Percentiles rank a stretch among this genome's conserved stretches.
phyloP scores from a whole-genome alignment of 2,329 filamentous ascomycete genomes.

The Magnaporthiopsis incrustans region DNA sequence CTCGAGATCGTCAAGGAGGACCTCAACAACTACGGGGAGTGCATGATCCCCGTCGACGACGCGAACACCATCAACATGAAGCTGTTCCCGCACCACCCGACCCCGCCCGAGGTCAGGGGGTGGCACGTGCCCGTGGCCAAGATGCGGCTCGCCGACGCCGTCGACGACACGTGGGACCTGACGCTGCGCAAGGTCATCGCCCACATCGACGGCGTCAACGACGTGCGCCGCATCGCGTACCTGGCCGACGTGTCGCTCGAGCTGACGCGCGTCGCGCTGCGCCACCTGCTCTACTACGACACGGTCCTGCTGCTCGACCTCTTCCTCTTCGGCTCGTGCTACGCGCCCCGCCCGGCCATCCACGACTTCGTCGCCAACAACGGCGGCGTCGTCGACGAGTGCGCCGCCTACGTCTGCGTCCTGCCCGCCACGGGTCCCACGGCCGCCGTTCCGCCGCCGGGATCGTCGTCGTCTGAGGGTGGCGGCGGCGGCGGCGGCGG shows the following conservation, averaged over 20 bases:
- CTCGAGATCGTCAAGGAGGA: conserved; percentile 78
- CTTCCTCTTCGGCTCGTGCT: conserved; percentile 89
- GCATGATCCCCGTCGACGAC: conserved; percentile 95
- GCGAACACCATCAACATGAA: conserved; percentile 95
- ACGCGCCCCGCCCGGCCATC: conserved; percentile 72
- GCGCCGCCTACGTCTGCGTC: conserved; percentile 70
- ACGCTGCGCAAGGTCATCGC: conserved; percentile 73
- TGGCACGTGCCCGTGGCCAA: conserved; percentile 86
- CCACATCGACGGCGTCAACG: conserved; percentile 84
- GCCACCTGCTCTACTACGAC: conserved; percentile 88
- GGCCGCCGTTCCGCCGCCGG: conserved; percentile 8
- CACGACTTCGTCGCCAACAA: conserved; percentile 70
- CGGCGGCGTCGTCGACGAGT: conserved; percentile 74
- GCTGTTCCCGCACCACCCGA: conserved; percentile 74
- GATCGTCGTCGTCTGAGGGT: neutral
- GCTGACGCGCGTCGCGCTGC: conserved; percentile 77
- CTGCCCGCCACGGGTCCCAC: conserved; percentile 12
- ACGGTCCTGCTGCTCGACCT: conserved; percentile 86
- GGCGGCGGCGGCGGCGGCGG: too few species aligned
- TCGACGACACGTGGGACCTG: conserved; percentile 65
- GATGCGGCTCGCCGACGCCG: conserved; percentile 54
- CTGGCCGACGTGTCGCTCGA: conserved; percentile 80
- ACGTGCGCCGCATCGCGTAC: conserved; percentile 78
- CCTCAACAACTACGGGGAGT: conserved; percentile 93
- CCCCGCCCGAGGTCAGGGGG: conserved; percentile 68